Evolutionary conservation across 2,329 filamentous ascomycete genomes (phyloP).

Genomic region (Alternaria conjuncta): DNA sequence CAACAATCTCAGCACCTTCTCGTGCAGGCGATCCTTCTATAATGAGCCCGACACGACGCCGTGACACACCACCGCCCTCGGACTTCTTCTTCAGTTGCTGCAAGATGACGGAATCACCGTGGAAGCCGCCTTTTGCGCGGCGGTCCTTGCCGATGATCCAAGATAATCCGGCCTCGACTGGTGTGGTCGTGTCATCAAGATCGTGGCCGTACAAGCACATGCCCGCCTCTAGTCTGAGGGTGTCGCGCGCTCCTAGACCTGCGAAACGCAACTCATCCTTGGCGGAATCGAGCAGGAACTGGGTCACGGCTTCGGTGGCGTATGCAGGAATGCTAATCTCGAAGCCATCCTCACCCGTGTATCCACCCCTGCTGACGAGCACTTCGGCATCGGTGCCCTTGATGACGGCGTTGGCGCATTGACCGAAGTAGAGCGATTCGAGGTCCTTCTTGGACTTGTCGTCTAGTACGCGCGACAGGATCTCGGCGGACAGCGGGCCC

Average conservation of each 20-base stretch:
- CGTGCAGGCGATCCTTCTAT: constrained; percentile 87
- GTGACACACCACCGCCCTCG: constrained; percentile 71
- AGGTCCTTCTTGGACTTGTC: constrained; percentile 48
- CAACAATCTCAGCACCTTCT: constrained; percentile 82
- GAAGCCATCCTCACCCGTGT: constrained; percentile 98
- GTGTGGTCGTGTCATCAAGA: constrained; percentile 78
- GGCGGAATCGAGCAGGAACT: constrained; percentile 69
- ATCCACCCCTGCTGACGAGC: constrained; percentile 86
- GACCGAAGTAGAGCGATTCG: constrained; percentile 80
- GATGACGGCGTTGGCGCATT: constrained; percentile 70
- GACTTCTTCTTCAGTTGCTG: constrained; percentile 77
- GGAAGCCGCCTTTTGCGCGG: constrained; percentile 74
- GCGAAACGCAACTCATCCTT: constrained; percentile 76
- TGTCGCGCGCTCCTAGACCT: constrained; percentile 89
- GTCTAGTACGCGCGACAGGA: constrained; percentile 70
- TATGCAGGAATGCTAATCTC: constrained; percentile 84
- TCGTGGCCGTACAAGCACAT: constrained; percentile 99
- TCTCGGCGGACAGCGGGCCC: constrained; percentile 75
- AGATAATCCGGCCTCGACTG: constrained; percentile 68
- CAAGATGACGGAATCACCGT: constrained; percentile 80
- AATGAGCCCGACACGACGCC: constrained; percentile 80
- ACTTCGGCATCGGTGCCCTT: constrained; percentile 62
- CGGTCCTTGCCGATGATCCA: constrained; percentile 89
- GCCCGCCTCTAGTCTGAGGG: constrained; percentile 89
- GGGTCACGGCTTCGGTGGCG: constrained; percentile 69